These are phyloP conservation scores for Stereocaulon alpinum DNA, from an alignment of 495 filamentous ascomycete species.

Conservation along the genomic window DNA sequence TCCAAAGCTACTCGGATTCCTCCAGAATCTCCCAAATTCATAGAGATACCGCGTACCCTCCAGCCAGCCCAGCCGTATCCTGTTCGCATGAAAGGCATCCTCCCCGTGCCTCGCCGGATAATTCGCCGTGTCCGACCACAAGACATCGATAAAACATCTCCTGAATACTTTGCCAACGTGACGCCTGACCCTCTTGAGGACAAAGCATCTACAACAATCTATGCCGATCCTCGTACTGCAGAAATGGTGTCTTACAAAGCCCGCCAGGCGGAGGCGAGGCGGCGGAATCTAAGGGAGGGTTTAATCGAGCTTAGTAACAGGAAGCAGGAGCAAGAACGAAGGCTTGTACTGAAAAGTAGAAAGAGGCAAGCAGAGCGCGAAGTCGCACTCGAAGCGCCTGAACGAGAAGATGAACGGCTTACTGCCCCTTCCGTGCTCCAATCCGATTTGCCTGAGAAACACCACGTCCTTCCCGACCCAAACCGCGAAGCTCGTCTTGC, in stretches of 20 bases:
- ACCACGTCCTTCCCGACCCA: slow-evolving; percentile 35
- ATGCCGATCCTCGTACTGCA: slow-evolving; percentile 29
- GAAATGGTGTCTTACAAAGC: slow-evolving; percentile 53
- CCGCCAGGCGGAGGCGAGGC: slow-evolving; percentile 47
- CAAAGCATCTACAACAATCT: slow-evolving; percentile 22
- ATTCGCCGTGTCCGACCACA: slow-evolving; percentile 37
- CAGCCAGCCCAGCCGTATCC: slow-evolving; percentile 38
- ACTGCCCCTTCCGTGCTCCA: slow-evolving; percentile 43
- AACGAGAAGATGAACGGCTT: slow-evolving; percentile 50
- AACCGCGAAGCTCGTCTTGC: slow-evolving; percentile 37
- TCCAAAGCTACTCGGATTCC: slow-evolving; percentile 26
- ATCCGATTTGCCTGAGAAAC: slow-evolving; percentile 32
- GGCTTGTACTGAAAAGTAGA: slow-evolving; percentile 28
- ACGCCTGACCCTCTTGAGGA: slow-evolving; percentile 31
- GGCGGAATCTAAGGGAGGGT: slow-evolving; percentile 54
- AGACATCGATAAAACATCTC: slow-evolving; percentile 38
- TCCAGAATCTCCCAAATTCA: slow-evolving; percentile 65
- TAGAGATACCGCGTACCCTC: slow-evolving; percentile 50
- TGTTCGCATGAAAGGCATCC: slow-evolving; percentile 53
- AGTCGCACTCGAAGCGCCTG: slow-evolving; percentile 37
- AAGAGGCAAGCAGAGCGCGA: slow-evolving; percentile 35
- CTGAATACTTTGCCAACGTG: slow-evolving; percentile 41
- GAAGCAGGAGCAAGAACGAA: slow-evolving; percentile 37
- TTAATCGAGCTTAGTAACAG: slow-evolving; percentile 46
- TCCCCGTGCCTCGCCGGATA: slow-evolving; percentile 58